Percentiles rank a stretch among this genome's conserved stretches.
Evolutionary conservation across 1,284 basidiomycete genomes (phyloP).

Genomic region (Apiotrichum montevideense): DNA sequence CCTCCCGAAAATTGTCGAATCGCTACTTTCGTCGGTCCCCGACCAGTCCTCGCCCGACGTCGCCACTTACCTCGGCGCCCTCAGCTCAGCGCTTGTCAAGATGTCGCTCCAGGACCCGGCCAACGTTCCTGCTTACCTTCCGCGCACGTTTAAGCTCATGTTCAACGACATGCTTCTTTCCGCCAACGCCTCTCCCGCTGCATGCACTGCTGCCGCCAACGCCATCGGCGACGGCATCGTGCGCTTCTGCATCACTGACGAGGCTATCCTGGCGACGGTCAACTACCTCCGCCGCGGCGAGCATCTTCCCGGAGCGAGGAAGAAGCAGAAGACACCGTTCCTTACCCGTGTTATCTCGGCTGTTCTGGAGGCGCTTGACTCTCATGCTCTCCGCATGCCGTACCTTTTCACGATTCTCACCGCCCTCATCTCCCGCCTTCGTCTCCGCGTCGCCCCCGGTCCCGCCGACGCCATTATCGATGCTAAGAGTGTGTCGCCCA

Average conservation of each 20-base stretch:
- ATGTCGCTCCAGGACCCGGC: constrained; percentile 40
- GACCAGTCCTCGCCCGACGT: constrained; percentile 52
- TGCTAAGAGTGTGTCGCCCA: constrained; percentile 46
- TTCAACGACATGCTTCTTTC: constrained; percentile 60
- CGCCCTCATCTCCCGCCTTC: constrained; percentile 48
- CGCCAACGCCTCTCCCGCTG: constrained; percentile 24
- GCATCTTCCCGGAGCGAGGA: constrained; percentile 39
- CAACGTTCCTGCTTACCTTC: constrained; percentile 50
- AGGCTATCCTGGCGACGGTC: constrained; percentile 55
- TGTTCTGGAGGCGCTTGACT: constrained; percentile 60
- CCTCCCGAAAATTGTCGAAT: constrained; percentile 64
- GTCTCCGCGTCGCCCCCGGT: constrained; percentile 34
- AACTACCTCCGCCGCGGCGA: constrained; percentile 37
- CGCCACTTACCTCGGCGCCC: constrained; percentile 56
- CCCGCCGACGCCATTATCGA: constrained; percentile 48
- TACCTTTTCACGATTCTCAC: constrained; percentile 59
- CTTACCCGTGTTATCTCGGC: constrained; percentile 61
- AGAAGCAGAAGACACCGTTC: constrained; percentile 54
- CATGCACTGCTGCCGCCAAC: constrained; percentile 58
- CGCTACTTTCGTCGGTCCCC: constrained; percentile 68
- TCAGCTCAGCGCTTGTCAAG: constrained; percentile 45
- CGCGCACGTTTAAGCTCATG: constrained; percentile 65
- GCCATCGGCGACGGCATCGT: constrained; percentile 54
- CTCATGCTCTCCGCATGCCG: constrained; percentile 60
- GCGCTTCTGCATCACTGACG: constrained; percentile 62